Conservation (phyloP, 176 grass and related monocot species). For the Oryza punctata region DNA sequence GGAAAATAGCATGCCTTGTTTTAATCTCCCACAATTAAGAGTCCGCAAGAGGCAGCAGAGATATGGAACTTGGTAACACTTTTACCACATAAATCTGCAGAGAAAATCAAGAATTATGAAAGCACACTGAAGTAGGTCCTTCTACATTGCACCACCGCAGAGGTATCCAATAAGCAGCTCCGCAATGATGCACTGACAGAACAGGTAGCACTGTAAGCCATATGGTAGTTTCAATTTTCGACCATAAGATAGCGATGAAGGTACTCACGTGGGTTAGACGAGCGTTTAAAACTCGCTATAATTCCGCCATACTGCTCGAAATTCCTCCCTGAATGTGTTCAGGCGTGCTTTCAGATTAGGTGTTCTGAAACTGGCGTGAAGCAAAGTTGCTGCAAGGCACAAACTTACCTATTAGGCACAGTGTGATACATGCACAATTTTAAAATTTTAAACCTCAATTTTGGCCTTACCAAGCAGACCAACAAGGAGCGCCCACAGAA, state of each 20-base stretch:
- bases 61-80: conserved; percentile 3
- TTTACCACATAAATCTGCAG: conserved; percentile 8
- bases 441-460: conserved; percentile 6
- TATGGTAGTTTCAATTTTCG: background rate
- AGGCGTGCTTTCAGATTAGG: conserved; percentile 77
- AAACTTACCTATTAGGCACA: background rate
- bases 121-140: background rate
- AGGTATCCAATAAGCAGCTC: background rate
- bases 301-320: conserved; percentile 74
- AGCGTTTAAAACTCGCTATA: conserved; percentile 57
- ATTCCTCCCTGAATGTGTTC: conserved; percentile 78
- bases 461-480: conserved; percentile 57
- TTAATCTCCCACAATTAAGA: background rate
- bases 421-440: background rate
- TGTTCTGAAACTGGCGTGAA: conserved; percentile 76
- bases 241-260: background rate
- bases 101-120: background rate
- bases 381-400: conserved; percentile 61
- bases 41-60: background rate
- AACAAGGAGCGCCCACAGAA: conserved; percentile 72
- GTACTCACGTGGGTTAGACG: conserved; percentile 14
- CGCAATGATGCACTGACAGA: background rate
- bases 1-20: background rate
- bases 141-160: background rate
- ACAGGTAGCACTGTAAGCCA: background rate